phyloP scores from a whole-genome alignment of 2,329 filamentous ascomycete species.

The Colletotrichum limetticola region DNA sequence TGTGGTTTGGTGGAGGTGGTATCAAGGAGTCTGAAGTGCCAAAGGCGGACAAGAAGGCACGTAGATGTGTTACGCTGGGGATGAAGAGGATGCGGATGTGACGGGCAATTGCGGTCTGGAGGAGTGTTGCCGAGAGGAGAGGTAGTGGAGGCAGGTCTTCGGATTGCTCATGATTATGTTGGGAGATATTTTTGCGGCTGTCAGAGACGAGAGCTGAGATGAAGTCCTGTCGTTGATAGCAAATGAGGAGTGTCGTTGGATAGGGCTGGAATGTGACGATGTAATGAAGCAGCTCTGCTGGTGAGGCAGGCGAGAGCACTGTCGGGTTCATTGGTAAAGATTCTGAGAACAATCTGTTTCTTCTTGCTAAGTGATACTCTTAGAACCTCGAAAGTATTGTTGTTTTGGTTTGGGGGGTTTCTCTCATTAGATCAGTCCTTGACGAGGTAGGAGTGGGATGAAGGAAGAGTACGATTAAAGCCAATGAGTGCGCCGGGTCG shows the following conservation, averaged over 20 bases:
- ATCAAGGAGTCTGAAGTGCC: constrained; percentile 49
- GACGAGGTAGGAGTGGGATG: not conserved
- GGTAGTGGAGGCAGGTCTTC: not conserved
- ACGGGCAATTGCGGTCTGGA: constrained; percentile 74
- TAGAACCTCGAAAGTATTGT: not conserved
- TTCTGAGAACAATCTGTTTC: too few species aligned
- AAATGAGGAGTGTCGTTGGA: constrained; percentile 77
- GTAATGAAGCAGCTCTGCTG: constrained; percentile 72
- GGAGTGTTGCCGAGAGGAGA: constrained; percentile 73
- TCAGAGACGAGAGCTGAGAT: constrained; percentile 65
- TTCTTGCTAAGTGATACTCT: too few species aligned
- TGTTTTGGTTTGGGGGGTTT: not conserved
- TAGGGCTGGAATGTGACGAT: constrained; percentile 66
- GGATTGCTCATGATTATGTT: not conserved
- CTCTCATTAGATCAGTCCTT: not conserved
- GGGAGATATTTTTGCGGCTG: constrained; percentile 40
- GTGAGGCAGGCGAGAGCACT: constrained; percentile 63
- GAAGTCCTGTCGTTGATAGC: constrained; percentile 73
- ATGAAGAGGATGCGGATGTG: constrained; percentile 78
- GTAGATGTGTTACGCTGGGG: constrained; percentile 79
- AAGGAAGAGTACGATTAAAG: not conserved
- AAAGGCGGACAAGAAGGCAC: constrained; percentile 77
- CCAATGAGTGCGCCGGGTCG: not conserved
- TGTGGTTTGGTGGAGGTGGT: constrained; percentile 48
- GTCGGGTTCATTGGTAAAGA: constrained; percentile 42